Conservation (phyloP, 805 yeast genomes). For the Yarrowia hollandica region DNA sequence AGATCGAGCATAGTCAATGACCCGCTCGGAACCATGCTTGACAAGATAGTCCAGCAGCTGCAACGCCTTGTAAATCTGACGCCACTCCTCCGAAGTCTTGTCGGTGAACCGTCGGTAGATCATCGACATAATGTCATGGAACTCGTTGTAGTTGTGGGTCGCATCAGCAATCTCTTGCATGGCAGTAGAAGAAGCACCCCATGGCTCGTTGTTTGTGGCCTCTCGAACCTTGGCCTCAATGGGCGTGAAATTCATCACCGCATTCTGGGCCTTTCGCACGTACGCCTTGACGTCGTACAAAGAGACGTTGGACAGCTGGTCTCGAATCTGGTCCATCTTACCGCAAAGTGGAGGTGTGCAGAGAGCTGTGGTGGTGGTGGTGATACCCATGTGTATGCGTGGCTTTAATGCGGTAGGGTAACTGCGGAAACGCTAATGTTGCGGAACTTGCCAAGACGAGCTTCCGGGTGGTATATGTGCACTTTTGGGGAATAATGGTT, state of each 20-base stretch:
- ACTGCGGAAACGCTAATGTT: too few relatives aligned
- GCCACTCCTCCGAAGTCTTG: constrained; percentile 94
- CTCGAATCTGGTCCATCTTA: constrained; percentile 26
- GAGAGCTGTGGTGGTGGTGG: neutral
- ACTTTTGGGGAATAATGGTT: too few relatives aligned
- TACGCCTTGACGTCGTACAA: constrained; percentile 95
- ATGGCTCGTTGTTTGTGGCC: constrained; percentile 98
- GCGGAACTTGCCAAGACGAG: too few relatives aligned
- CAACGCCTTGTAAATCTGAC: constrained; percentile 93
- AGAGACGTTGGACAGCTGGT: constrained; percentile 55
- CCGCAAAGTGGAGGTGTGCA: constrained; percentile 9
- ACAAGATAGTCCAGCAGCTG: constrained; percentile 88
- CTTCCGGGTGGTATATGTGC: too few relatives aligned
- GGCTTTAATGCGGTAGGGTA: constrained; percentile 28
- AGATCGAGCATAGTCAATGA: constrained; percentile 90
- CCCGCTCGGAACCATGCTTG: constrained; percentile 90
- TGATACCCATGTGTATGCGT: neutral
- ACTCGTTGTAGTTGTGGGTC: constrained; percentile 65
- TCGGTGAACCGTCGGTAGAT: constrained; percentile 83
- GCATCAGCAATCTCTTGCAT: constrained; percentile 97
- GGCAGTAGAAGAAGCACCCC: constrained; percentile 91
- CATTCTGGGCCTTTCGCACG: constrained; percentile 96
- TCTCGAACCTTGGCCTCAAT: constrained; percentile 90
- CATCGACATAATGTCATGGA: constrained; percentile 51
- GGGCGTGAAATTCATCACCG: constrained; percentile 91